phyloP scores from a whole-genome alignment of 306 rosid genomes.

The Malus orientalis region DNA sequence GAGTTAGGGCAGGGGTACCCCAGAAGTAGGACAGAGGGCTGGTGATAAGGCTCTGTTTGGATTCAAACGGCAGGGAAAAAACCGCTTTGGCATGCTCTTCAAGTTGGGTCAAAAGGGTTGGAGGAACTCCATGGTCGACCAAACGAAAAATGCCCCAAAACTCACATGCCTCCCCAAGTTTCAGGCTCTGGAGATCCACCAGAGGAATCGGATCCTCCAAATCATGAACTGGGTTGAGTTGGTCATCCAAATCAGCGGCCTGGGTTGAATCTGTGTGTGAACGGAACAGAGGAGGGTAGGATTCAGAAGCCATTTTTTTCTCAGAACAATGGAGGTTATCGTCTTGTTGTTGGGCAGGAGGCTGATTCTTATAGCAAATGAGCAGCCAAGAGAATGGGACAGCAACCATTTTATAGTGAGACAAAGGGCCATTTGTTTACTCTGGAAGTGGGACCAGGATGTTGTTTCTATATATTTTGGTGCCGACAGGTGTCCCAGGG shows the following conservation, averaged over 20 bases:
- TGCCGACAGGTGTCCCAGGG: not conserved
- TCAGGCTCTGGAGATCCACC: slow-evolving; percentile 40
- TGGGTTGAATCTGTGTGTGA: not conserved
- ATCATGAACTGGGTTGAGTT: not conserved
- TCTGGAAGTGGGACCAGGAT: not conserved
- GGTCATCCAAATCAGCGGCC: not conserved
- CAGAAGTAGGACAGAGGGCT: slow-evolving; percentile 52
- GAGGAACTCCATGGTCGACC: slow-evolving; percentile 70
- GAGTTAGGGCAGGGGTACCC: slow-evolving; percentile 63
- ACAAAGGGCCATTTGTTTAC: not conserved
- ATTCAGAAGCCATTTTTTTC: slow-evolving; percentile 12
- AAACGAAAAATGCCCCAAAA: slow-evolving; percentile 66
- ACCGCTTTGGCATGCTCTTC: slow-evolving; percentile 25
- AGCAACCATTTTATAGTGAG: not conserved
- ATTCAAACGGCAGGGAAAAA: slow-evolving; percentile 39
- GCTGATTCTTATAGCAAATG: not conserved
- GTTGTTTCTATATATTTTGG: not conserved
- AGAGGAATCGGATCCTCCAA: slow-evolving; percentile 31
- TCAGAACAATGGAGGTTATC: not conserved
- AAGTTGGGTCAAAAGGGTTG: slow-evolving; percentile 33
- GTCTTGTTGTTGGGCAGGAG: not conserved
- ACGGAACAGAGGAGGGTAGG: slow-evolving; percentile 51
- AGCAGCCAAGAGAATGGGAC: not conserved
- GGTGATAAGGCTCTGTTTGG: slow-evolving; percentile 32
- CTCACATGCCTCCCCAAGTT: slow-evolving; percentile 36